Evolutionary conservation across 352 stramenopile genomes (phyloP).

Genomic region (Halophytophthora batemanensis): DNA sequence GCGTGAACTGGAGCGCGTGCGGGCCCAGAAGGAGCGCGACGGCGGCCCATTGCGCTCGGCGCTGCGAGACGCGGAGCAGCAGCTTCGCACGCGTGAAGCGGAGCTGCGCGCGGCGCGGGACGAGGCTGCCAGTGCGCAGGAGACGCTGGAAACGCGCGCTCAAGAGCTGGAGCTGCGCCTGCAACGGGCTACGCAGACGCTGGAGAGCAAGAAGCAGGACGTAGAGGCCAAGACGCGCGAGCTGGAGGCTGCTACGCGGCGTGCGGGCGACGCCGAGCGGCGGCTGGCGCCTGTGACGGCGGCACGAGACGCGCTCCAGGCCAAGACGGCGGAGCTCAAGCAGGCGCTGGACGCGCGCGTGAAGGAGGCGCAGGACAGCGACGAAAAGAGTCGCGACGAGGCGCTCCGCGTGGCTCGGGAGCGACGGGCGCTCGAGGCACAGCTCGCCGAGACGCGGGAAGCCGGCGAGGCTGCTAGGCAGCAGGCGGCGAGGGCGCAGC

Average conservation of each 20-base stretch:
- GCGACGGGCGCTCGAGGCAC: constrained; percentile 54
- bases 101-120: constrained; percentile 22
- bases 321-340: constrained; percentile 56
- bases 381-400: constrained; percentile 56
- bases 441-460: constrained; percentile 44
- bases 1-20: constrained; percentile 47
- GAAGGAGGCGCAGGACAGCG: constrained; percentile 43
- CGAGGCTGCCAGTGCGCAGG: constrained; percentile 16
- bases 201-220: constrained; percentile 67
- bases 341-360: constrained; percentile 47
- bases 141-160: constrained; percentile 20
- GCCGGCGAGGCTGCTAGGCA: constrained; percentile 42
- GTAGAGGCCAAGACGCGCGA: constrained; percentile 53
- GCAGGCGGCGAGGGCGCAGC: constrained; percentile 43
- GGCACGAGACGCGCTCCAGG: constrained; percentile 51
- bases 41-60: constrained; percentile 27
- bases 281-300: constrained; percentile 48
- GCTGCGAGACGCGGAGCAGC: constrained; percentile 41
- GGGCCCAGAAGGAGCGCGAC: constrained; percentile 46
- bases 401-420: constrained; percentile 38
- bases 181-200: constrained; percentile 18
- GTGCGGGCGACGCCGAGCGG: constrained; percentile 52
- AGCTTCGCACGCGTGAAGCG: constrained; percentile 27
- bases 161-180: constrained; percentile 19
- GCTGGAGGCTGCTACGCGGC: constrained; percentile 40